Base-by-base conservation (phyloP, 108 stramenopile species). In the Cyclotella baltica region DNA sequence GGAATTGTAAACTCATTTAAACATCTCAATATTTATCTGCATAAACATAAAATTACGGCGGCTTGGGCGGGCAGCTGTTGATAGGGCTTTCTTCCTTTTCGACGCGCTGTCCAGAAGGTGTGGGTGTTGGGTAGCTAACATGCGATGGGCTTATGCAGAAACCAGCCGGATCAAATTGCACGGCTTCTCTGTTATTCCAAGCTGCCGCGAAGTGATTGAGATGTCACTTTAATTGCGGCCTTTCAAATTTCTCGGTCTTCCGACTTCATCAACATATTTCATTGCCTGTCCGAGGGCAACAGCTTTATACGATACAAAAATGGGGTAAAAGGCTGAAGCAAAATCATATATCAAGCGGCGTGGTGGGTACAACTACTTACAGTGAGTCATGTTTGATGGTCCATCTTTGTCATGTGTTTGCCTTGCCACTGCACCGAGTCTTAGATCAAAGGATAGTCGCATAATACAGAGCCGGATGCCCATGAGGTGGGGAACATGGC, bases 331-430 rank as follows among this genome's bases (percentile, higher is more conserved):
- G 31, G 4, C 6, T 8, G 16, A 31, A 13, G 31, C 20, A 25
- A 5, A 22, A 43, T 27, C 22, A 25, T 25, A 56, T 11, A 23
- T 3, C 25, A 3, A 56, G 2, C n/a, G n/a, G n/a, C n/a, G n/a
- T n/a, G 5, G 11, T 55, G 55, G 2, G 19, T 55, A 23, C 20
- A 2, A 25, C 20, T 25, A 10, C 23, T 25, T 67, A 76, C 75
- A 73, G 38, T 80, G 72, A 59, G 67, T 75, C 78, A 80, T 80
- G 20, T 73, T 51, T 27, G 64, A 65, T 47, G 43, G 36, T 20
- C 65, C 73, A 43, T 80, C n/a, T 20, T 47, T 47, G 58, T 80
- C 78, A 29, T 67, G 29, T 16, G 67, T n/a, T n/a, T n/a, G 11
- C 15, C 23, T 51, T 22, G 47, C 64, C n/a, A 55, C 56, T 22